Conservation (phyloP, 352 stramenopile genomes). For the Phytophthora melonis region DNA sequence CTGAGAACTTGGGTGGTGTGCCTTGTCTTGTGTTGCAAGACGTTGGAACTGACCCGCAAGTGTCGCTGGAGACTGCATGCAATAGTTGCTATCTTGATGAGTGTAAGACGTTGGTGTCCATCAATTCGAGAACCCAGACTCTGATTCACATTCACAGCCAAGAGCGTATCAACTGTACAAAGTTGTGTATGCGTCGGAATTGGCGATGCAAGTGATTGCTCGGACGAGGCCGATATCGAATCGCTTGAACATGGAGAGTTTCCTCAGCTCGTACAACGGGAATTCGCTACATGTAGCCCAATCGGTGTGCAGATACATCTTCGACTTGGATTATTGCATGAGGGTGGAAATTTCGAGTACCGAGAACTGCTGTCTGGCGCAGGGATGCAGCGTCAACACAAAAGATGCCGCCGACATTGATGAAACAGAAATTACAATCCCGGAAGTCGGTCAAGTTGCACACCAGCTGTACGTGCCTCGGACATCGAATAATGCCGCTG, state of each 20-base stretch:
- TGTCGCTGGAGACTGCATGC: conserved; percentile 32
- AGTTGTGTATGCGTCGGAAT: conserved; percentile 45
- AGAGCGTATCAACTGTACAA: conserved; percentile 34
- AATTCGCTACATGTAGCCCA: conserved; percentile 39
- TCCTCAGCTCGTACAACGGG: conserved; percentile 40
- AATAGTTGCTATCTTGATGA: conserved; percentile 43
- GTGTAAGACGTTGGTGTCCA: conserved; percentile 39
- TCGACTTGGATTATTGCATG: conserved; percentile 50
- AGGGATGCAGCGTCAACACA: conserved; percentile 37
- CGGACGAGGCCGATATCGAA: conserved; percentile 34
- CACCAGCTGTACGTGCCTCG: conserved; percentile 43
- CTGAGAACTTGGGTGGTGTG: conserved; percentile 38
- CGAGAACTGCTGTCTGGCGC: conserved; percentile 31
- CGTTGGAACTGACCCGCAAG: conserved; percentile 28
- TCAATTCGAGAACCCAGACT: conserved; percentile 42
- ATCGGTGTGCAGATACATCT: conserved; percentile 49
- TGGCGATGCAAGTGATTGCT: conserved; percentile 50
- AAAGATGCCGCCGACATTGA: conserved; percentile 13
- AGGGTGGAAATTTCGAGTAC: conserved; percentile 36
- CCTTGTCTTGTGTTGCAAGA: conserved; percentile 47
- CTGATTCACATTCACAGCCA: conserved; percentile 49
- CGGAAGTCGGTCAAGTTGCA: conserved; percentile 27
- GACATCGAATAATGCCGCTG: conserved; percentile 39
- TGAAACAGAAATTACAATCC: conserved; percentile 31
- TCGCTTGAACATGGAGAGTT: conserved; percentile 36